Percentiles rank a stretch among this genome's conserved stretches.
Evolutionary conservation across 2,329 filamentous ascomycete genomes (phyloP).

Genomic region (Aspergillus unguis): DNA sequence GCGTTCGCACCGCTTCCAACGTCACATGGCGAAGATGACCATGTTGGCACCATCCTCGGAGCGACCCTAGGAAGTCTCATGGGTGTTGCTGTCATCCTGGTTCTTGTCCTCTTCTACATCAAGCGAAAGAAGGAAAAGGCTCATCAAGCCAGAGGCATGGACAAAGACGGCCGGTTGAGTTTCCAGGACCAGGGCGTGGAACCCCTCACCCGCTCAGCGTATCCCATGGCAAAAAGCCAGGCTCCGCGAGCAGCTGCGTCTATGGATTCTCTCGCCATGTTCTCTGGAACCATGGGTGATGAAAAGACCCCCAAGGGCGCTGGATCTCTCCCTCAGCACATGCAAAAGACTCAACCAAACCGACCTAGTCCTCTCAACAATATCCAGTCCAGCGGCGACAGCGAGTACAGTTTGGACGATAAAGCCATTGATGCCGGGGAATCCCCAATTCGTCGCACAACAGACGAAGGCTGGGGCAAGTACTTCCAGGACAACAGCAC

Average conservation of each 20-base stretch:
- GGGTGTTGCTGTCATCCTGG: conserved; percentile 67
- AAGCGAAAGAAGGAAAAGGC: conserved; percentile 56
- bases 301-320: conserved; percentile 33
- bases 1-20: conserved; percentile 26
- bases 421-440: conserved; percentile 21
- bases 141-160: conserved; percentile 46
- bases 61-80: conserved; percentile 79
- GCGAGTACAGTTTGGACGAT: conserved; percentile 22
- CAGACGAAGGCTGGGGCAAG: conserved; percentile 49
- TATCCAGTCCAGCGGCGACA: conserved; percentile 29
- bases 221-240: conserved; percentile 45
- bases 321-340: conserved; percentile 17
- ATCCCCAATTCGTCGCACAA: conserved; percentile 30
- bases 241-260: conserved; percentile 35
- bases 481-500: conserved; percentile 44
- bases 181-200: conserved; percentile 46
- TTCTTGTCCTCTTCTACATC: conserved; percentile 67
- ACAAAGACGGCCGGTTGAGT: conserved; percentile 54
- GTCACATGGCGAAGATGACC: conserved; percentile 32
- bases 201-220: conserved; percentile 40
- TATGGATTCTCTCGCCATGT: conserved; percentile 39
- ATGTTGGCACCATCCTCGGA: conserved; percentile 64
- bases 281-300: conserved; percentile 36
- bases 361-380: conserved; percentile 29
- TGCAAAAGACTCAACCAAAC: conserved; percentile 16